Base-by-base conservation (phyloP, 2,329 filamentous ascomycete species). In the Fusarium foetens region DNA sequence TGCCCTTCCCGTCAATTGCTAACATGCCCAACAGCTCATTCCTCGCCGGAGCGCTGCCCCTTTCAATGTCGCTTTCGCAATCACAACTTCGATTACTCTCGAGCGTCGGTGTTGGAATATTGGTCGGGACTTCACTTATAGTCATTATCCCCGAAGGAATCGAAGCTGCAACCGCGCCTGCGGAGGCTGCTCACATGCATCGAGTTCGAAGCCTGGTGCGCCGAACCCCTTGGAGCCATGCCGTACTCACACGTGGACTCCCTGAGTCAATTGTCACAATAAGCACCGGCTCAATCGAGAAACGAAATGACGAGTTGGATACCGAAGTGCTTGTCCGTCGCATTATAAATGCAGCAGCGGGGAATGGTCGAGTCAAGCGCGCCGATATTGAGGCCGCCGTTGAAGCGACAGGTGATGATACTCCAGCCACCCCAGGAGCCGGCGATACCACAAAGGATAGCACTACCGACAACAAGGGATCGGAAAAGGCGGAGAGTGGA, bases 71-170 rank as follows among this genome's bases (percentile, higher is more conserved):
- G 63, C 88, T 99, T 31, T 95, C 95, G 35, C 91, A 93, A 67
- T 93, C 94, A 46, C 94, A 97, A 81, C 85, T 98, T 63, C 92
- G 95, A 79, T 85, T 97, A 54, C 93, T 98, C 79, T 97, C 95
- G 27, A 95, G 94, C 63, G 89, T 98, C 80, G 96, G 96, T 58
- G 94, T 97, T 81, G 96, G 96, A 48, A 93, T 99, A 57, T 86
- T 99, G 13, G 95, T 99, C 21, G 96, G 96, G 39, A 98, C 96
- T 33, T 95, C 95, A 3, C 88, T 99, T 72, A 95, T 98, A 72
- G 94, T 99, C 36, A 98, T 99, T 79, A 97, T 99, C 77, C 96
- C 96, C 2, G 96, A 99, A 82, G 96, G 96, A 41, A 92, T 98
- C 66, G 95, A 98, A 80, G 95, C 96, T 6, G 88, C 98, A 63